Conservation (phyloP, 192 early-diverging fungal genomes). For the Phycomyces blakesleeanus region DNA sequence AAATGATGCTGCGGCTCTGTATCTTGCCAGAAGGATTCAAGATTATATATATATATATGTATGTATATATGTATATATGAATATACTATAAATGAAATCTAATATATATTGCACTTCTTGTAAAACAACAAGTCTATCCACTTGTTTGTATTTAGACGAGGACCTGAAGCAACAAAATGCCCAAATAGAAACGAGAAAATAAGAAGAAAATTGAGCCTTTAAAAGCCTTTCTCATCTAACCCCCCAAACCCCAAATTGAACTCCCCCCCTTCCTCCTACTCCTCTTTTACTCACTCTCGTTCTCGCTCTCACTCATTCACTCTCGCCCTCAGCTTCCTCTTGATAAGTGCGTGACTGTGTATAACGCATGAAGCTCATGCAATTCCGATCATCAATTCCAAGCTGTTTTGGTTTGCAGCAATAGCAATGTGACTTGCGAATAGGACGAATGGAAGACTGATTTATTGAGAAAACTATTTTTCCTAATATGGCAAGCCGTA, state of each 20-base stretch:
- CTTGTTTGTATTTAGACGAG: too few species aligned
- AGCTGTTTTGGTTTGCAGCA: too few species aligned
- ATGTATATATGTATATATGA: too few species aligned
- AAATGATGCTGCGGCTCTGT: not conserved
- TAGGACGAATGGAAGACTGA: not conserved
- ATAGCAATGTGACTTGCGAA: slow-evolving; percentile 4
- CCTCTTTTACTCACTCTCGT: not conserved
- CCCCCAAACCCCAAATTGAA: not conserved
- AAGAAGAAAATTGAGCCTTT: not conserved
- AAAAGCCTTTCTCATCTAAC: not conserved
- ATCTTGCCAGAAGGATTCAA: not conserved
- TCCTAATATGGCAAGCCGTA: not conserved
- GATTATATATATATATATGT: too few species aligned
- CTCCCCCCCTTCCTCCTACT: not conserved
- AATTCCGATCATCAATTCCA: slow-evolving; percentile 2
- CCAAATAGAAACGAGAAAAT: too few species aligned
- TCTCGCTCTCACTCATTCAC: not conserved
- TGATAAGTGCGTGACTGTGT: not conserved
- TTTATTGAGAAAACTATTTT: not conserved
- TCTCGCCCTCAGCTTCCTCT: not conserved
- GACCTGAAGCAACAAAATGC: too few species aligned
- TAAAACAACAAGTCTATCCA: too few species aligned
- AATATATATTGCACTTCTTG: too few species aligned
- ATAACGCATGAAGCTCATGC: slow-evolving; percentile 3
- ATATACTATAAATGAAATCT: too few species aligned